Evolutionary conservation across 148 eudicot genomes (phyloP), one percentile per base, ranked within the genome.

Genomic region (Persicaria maculosa): DNA sequence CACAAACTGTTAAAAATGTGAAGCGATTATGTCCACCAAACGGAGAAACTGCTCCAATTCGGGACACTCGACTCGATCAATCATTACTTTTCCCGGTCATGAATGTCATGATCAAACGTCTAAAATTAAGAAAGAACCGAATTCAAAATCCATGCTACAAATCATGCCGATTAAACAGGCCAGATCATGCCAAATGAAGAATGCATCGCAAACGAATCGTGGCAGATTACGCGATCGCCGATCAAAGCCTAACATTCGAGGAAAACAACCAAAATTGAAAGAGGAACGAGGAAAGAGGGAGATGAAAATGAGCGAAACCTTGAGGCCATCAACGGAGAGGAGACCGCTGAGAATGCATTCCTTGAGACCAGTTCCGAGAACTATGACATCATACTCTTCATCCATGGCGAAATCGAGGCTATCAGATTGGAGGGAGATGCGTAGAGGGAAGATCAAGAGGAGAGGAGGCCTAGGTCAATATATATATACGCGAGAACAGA

Each of bases 321-420:
- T 86, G 74, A 86, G 89, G 75, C 89, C 84, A 77, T 81, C 84
- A 75, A 86, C 89, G 22, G 89, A 86, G 78, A 86, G 87, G 43
- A 86, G 85, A 74, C 89, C 89, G 68, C 87, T 84, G 80, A 86
- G 87, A 65, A 84, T 86, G 77, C 89, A 86, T 81, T 86, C 89
- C 59, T 86, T 86, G 77, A 86, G 89, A 22, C 89, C 89, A 9
- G 89, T 86, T 4, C 89, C 89, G 2, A 86, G 74, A 36, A 86
- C 89, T 59, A 86, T 80, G 50, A 86, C 87, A 47, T 86, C 89
- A 59, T 86, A 86, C 57, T 86, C 87, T 79, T 84, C 87, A 84
- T 84, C 87, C 87, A 84, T 84, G 75, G 77, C 72, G 48, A 52
- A 65, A 20, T 57, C 31, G 50, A 72, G 43, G n/a, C 9, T 47